Evolutionary conservation across 345 rosid genomes (phyloP).

Genomic region (Litchi chinensis): DNA sequence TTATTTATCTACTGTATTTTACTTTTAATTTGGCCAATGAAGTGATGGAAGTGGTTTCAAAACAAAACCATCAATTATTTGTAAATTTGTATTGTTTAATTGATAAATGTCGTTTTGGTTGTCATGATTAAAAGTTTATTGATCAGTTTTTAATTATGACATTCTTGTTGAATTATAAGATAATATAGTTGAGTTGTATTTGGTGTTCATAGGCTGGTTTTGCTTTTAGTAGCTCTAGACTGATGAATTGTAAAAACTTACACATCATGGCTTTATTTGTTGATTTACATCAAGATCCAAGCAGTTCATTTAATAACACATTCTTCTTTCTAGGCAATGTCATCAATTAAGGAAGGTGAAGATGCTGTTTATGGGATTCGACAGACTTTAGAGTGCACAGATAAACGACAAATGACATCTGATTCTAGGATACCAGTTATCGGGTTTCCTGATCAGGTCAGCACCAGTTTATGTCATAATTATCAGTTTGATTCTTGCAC

Average conservation of each 20-base stretch:
- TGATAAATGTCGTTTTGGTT: neutral
- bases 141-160: neutral
- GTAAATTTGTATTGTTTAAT: too few species aligned
- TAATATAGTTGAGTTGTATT: neutral
- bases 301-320: neutral
- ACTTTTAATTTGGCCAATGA: neutral
- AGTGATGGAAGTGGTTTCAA: neutral
- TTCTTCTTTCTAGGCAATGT: slow-evolving; percentile 61
- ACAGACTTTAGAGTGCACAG: slow-evolving; percentile 65
- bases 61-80: neutral
- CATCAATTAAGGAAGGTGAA: slow-evolving; percentile 75
- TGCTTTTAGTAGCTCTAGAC: neutral
- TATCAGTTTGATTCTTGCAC: slow-evolving; percentile 38
- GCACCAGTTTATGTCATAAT: slow-evolving; percentile 36
- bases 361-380: slow-evolving; percentile 60
- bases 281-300: neutral
- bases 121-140: too few species aligned
- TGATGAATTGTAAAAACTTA: neutral
- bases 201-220: neutral
- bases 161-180: neutral
- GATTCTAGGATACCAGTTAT: slow-evolving; percentile 35
- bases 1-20: neutral
- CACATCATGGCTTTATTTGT: neutral
- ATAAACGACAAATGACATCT: slow-evolving; percentile 44
- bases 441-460: slow-evolving; percentile 50